These are phyloP conservation scores for Avicennia marina DNA, from an alignment of 257 asterid species.

Conservation along the genomic window DNA sequence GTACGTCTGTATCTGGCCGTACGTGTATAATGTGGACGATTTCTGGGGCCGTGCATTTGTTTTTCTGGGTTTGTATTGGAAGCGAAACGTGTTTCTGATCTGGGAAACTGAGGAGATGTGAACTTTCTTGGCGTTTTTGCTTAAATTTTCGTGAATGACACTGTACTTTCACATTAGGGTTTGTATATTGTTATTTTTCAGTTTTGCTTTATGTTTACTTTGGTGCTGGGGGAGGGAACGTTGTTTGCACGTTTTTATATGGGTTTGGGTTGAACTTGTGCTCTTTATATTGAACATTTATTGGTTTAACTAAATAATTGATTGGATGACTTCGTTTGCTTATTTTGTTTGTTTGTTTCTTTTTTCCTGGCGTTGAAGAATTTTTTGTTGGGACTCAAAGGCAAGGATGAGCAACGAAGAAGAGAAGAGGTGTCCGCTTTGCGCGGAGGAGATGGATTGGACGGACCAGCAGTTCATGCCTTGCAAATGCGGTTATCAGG, in stretches of 20 bases:
- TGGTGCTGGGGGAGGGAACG: constrained; percentile 9
- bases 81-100: constrained; percentile 33
- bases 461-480: constrained; percentile 96
- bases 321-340: neutral
- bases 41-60: neutral
- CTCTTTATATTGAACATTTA: neutral
- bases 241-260: constrained; percentile 22
- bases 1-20: constrained; percentile 4
- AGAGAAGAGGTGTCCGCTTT: constrained; percentile 96
- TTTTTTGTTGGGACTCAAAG: constrained; percentile 28
- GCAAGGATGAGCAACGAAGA: constrained; percentile 82
- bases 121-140: neutral
- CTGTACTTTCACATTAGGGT: constrained; percentile 32
- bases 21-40: constrained; percentile 17
- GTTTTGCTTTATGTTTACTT: neutral
- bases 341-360: constrained; percentile 11
- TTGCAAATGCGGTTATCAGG: constrained; percentile 96
- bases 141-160: constrained; percentile 5
- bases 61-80: constrained; percentile 15
- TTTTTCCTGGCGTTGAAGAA: constrained; percentile 11
- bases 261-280: constrained; percentile 6
- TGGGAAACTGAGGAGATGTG: constrained; percentile 1
- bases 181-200: constrained; percentile 17
- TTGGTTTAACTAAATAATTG: neutral
- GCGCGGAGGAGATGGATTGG: constrained; percentile 99